phyloP scores from a whole-genome alignment of 2,329 filamentous ascomycete genomes.

The Setomelanomma holmii region DNA sequence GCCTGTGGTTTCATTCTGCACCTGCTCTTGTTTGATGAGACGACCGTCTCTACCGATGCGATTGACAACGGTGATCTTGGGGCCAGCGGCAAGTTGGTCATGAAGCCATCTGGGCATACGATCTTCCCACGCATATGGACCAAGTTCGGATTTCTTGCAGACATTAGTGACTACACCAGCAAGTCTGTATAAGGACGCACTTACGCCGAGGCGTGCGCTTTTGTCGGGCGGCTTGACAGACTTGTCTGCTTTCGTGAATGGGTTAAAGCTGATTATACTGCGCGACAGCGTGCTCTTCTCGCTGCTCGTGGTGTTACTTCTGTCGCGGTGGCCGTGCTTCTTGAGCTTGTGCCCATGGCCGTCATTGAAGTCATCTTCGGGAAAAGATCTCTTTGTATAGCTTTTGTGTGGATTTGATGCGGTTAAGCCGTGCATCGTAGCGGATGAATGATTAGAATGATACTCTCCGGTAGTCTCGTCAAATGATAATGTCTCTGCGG shows the following conservation, averaged over 20 bases:
- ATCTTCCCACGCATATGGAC: conserved; percentile 57
- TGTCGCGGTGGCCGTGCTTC: conserved; percentile 30
- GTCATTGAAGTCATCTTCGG: conserved; percentile 29
- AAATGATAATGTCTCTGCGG: conserved; percentile 48
- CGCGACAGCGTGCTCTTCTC: conserved; percentile 46
- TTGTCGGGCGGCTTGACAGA: conserved; percentile 37
- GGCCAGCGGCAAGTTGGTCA: conserved; percentile 50
- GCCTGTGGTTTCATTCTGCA: conserved; percentile 55
- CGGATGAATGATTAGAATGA: conserved; percentile 41
- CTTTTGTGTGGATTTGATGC: conserved; percentile 13
- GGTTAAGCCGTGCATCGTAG: conserved; percentile 38
- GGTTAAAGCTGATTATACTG: conserved; percentile 45
- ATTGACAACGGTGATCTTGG: conserved; percentile 48
- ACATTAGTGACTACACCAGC: conserved; percentile 16
- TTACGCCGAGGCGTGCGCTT: conserved; percentile 45
- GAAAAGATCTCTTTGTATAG: conserved; percentile 30
- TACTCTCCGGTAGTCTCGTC: conserved; percentile 43
- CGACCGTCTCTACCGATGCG: conserved; percentile 52
- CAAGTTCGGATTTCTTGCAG: conserved; percentile 52
- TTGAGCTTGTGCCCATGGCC: conserved; percentile 28
- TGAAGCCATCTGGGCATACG: conserved; percentile 55
- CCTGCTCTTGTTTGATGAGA: conserved; percentile 49
- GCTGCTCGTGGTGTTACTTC: conserved; percentile 36
- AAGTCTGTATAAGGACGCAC: conserved; percentile 8
- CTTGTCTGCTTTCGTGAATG: conserved; percentile 37